Evolutionary conservation across 768 basidiomycete genomes (phyloP).

Genomic region (Suillus clintonianus): DNA sequence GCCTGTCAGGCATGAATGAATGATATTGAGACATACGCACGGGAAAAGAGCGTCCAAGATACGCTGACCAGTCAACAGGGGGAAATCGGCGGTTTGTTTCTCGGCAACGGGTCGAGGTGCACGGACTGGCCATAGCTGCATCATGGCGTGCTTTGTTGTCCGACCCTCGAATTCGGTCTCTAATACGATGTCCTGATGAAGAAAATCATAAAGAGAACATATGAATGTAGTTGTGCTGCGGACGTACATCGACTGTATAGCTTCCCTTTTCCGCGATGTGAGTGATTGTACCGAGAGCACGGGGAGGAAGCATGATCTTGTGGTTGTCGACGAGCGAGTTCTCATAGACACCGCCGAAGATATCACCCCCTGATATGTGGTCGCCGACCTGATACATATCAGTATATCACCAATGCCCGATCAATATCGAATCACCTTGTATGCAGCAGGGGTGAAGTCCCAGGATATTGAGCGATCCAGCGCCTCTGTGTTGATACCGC

Average conservation of each 20-base stretch:
- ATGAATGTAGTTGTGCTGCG: conserved; percentile 1
- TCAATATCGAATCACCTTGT: conserved; percentile 53
- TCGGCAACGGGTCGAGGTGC: conserved; percentile 95
- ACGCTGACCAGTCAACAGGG: conserved; percentile 93
- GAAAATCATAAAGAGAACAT: conserved; percentile 3
- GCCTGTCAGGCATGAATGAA: conserved; percentile 3
- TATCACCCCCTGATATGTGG: conserved; percentile 95
- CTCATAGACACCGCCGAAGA: conserved; percentile 94
- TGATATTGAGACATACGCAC: conserved; percentile 42
- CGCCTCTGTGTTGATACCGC: conserved; percentile 97
- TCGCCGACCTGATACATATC: conserved; percentile 72
- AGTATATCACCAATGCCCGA: conserved; percentile 8
- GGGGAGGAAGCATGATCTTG: conserved; percentile 94
- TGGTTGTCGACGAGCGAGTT: conserved; percentile 96
- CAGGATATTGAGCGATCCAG: conserved; percentile 86
- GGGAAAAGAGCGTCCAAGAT: conserved; percentile 97
- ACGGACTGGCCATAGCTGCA: conserved; percentile 99
- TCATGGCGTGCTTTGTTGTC: conserved; percentile 89
- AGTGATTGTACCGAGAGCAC: conserved; percentile 93
- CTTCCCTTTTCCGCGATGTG: conserved; percentile 92
- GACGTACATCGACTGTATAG: conserved; percentile 83
- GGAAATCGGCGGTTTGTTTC: conserved; percentile 91
- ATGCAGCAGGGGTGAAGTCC: conserved; percentile 89
- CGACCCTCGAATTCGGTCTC: conserved; percentile 99
- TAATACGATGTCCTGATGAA: conserved; percentile 80